phyloP scores from a whole-genome alignment of 352 stramenopile genomes.

The Phytopythium aichiense region DNA sequence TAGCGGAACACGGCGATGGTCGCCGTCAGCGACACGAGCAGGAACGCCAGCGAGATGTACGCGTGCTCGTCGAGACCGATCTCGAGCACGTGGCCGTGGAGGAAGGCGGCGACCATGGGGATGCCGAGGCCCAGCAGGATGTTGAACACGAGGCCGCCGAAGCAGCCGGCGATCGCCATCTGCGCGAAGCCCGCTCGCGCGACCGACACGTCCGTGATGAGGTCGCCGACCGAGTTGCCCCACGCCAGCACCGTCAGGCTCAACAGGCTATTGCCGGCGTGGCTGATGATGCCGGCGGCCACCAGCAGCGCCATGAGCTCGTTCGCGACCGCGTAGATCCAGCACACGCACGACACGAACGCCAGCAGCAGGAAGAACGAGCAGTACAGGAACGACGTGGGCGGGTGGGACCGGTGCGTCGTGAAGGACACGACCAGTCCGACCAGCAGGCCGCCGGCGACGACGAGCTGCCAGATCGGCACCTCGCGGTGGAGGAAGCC shows the following conservation, averaged over 20 bases:
- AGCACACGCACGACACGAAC: conserved; percentile 84
- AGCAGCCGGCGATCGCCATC: conserved; percentile 85
- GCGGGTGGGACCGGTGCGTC: conserved; percentile 59
- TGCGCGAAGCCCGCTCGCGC: conserved; percentile 73
- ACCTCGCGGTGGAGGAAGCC: conserved; percentile 20
- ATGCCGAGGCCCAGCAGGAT: conserved; percentile 75
- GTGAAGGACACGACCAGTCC: conserved; percentile 65
- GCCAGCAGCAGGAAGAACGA: conserved; percentile 61
- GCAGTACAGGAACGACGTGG: conserved; percentile 39
- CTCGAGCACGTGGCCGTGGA: conserved; percentile 33
- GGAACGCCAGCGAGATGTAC: conserved; percentile 65
- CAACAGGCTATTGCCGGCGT: conserved; percentile 69
- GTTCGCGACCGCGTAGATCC: conserved; percentile 89
- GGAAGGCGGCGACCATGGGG: conserved; percentile 59
- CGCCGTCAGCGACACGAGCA: conserved; percentile 48
- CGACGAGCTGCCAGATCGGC: conserved; percentile 39
- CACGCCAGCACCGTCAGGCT: conserved; percentile 78
- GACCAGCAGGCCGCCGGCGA: conserved; percentile 21
- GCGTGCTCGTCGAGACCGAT: conserved; percentile 64
- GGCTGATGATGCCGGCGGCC: conserved; percentile 69
- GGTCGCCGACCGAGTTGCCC: conserved; percentile 82
- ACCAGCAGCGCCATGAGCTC: conserved; percentile 84
- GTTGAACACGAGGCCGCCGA: conserved; percentile 81
- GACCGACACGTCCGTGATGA: conserved; percentile 83
- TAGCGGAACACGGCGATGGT: conserved; percentile 52